Base-by-base conservation (phyloP, 495 filamentous ascomycete genomes). In the Pyrenula massariospora region DNA sequence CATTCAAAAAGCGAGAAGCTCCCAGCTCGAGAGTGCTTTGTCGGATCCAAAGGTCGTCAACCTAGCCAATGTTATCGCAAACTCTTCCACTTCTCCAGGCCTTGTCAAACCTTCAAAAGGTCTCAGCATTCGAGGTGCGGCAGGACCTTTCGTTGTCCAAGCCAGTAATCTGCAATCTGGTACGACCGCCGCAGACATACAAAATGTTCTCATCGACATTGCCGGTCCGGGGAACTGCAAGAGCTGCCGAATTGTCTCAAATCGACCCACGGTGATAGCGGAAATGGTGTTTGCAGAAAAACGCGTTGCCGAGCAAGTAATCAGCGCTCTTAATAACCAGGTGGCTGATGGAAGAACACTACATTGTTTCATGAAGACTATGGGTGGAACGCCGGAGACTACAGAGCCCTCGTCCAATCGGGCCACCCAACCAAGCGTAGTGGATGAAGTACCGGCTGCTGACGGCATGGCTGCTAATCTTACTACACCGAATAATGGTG, bases 101-200 rank as follows among this genome's bases (percentile, higher is more conserved):
- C 5, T 42, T 42, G 19, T 19, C 22, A 20, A 52, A 24, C 22
- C 50, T 10, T 20, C 19, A 8, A 21, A 20, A 20, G 50, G 50
- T 8, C 50, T 52, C 19, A 52, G 8, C 19, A 52, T 52, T 24
- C n/a, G 50, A 10, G 50, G 50, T 10, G 5, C 50, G 8, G 50
- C 50, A 52, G 50, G 50, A 5, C 50, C 50, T 21, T 52, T 52
- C 20, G 50, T 52, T 10, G 50, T 52, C 10, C 50, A 52, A 52
- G 50, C 50, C 8, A 52, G 50, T 20, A 52, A 52, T 19, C 22
- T 52, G n/a, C 19, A 20, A 21, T 24, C 50, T 20, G 50, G 50
- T 10, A 52, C 50, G 50, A 52, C 50, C n/a, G 50, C 50, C 50
- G 50, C 50, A 5, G 50, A 52, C 50, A 52, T 52, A 10, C 19